Evolutionary conservation across 352 stramenopile species (phyloP), one percentile per base, ranked within the genome.

Genomic region (Pythium pectinolyticum): DNA sequence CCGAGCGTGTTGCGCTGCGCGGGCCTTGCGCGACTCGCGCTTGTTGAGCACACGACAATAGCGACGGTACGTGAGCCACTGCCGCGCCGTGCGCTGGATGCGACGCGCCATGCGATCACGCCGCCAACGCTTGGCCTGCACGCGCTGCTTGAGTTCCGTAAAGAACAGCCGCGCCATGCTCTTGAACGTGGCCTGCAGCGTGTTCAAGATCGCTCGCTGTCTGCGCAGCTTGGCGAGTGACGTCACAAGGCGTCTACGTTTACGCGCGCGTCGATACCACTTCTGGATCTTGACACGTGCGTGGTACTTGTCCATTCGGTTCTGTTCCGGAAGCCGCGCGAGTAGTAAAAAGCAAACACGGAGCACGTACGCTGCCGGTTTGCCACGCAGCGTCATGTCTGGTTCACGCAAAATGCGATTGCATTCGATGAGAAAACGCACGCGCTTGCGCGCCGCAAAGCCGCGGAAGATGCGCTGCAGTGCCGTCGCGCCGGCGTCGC

Each of bases 311-410:
- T 73, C 71, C 12, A 48, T 57, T 22, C 73, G 69, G 30, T 73
- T 74, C 45, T 78, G 62, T 25, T 74, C 65, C 28, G 71, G 71
- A 0, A 79, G 57, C 8, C 58, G 60, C 27, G 68, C 77, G 17
- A 91, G 51, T 0, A 82, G 58, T 9, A 89, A 48, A 65, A 89
- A 79, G 54, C 76, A 88, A 20, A 87, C 70, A 11, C 74, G 82
- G 19, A 84, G 28, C 17, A 86, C 72, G 28, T 84, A 81, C 7
- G 61, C 48, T 22, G 51, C 57, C 4, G 79, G 54, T n/a, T 81
- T 71, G 1, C 51, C 62, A 45, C 75, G 79, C n/a, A 82, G 46
- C 1, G 67, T 72, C 41, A 85, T 57, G 5, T 54, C 58, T 28
- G 62, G 54, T 10, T 70, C 63, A 27, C 65, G 48, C 5, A 87